A percentile compares a stretch with the other conserved stretches of the same genome.
Evolutionary conservation across 1,284 basidiomycete species (phyloP).

Genomic region (Ganoderma lingzhi): DNA sequence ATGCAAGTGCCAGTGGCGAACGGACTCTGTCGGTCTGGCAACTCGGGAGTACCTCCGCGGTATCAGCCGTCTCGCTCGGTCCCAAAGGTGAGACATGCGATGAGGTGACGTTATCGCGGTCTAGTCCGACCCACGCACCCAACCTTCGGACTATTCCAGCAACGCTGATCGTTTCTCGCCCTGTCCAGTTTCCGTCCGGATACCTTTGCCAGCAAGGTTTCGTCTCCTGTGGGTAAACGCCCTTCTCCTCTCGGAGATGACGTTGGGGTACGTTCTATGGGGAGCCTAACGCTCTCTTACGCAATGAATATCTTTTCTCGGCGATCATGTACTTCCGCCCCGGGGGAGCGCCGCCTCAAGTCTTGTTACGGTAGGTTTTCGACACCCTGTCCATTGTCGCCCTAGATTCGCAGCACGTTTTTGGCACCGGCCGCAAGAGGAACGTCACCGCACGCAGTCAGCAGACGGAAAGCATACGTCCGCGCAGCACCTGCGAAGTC

Average conservation of each 20-base stretch:
- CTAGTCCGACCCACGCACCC: slow-evolving; percentile 22
- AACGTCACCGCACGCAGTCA: slow-evolving; percentile 10
- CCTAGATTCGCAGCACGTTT: neutral
- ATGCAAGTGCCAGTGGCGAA: neutral
- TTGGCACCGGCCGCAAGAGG: neutral
- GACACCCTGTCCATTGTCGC: neutral
- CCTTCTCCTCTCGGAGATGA: slow-evolving; percentile 6
- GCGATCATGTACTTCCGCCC: neutral
- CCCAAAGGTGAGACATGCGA: neutral
- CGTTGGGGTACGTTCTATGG: slow-evolving; percentile 7
- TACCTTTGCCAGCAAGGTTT: slow-evolving; percentile 7
- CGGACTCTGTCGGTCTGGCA: neutral
- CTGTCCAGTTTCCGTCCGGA: slow-evolving; percentile 20
- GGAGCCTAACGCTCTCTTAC: neutral
- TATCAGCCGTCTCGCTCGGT: slow-evolving; percentile 1
- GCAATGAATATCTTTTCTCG: slow-evolving; percentile 10
- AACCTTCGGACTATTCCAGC: slow-evolving; percentile 22
- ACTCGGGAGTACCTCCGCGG: slow-evolving; percentile 3
- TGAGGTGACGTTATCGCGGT: slow-evolving; percentile 18
- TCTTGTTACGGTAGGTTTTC: neutral
- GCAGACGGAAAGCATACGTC: slow-evolving; percentile 1
- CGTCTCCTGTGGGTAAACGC: neutral
- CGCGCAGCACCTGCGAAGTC: slow-evolving; percentile 9
- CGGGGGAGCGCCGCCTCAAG: neutral
- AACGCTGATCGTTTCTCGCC: slow-evolving; percentile 29